Evolutionary conservation across 352 stramenopile genomes (phyloP), one percentile per base, ranked within the genome.

Genomic region (Globisporangium paroecandrum): DNA sequence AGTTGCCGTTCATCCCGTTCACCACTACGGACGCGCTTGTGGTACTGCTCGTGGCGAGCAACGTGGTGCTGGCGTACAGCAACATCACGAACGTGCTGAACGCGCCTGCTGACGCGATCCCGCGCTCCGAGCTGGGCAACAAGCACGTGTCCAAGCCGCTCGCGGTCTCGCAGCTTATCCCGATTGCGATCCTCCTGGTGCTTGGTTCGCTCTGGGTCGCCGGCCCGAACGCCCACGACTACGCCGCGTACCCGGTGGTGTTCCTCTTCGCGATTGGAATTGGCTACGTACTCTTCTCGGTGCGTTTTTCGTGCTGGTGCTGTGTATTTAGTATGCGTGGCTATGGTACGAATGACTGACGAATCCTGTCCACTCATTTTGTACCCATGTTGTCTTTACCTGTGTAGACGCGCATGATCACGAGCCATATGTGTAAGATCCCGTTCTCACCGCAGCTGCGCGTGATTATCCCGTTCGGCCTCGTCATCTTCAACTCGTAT

Each of bases 401-500:
- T 20, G 13, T 20, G 13, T 66, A 95, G 85, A 94, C 86, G 34
- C 86, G 86, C 70, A 96, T 96, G 88, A 96, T 94, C 70, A 77
- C 90, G 60, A 92, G 85, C 75, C 88, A 96, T 78, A 96, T 96
- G 88, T 96, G 86, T 76, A 96, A 96, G 76, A 82, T 96, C 27
- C 85, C 86, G 56, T 96, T 90, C 70, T 85, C 86, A 47, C 82
- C 81, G 34, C 88, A 96, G 70, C 72, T 93, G 12, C 88, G 85
- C 46, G 85, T 96, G 41, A 82, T 96, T 63, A 79, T 96, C 1
- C 88, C 88, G 22, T 87, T 92, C 62, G 82, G 77, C 0, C 73
- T 92, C 49, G 77, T 94, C 46, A 82, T 93, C 43, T 77, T 91
- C 53, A 94, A 91, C 69, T 77, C 83, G 51, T 93, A 93, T 72